These are phyloP conservation scores for Phytopythium montanum DNA, from an alignment of 352 stramenopile species.

Conservation along the genomic window DNA sequence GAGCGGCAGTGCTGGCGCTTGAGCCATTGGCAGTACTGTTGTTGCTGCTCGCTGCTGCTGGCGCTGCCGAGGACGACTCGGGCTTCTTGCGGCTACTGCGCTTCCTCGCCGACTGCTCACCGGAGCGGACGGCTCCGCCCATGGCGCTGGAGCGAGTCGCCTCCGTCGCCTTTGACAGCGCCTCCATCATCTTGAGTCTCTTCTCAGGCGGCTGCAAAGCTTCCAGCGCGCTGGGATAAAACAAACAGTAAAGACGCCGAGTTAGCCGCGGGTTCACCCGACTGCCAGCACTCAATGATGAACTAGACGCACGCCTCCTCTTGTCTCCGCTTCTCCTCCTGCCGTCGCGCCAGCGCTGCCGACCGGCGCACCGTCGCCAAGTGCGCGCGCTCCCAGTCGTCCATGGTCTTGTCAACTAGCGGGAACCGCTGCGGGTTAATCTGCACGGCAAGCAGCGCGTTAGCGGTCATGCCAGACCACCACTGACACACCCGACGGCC, in stretches of 20 bases:
- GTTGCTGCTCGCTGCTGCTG: slow-evolving; percentile 10
- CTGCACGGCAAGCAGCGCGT: slow-evolving; percentile 14
- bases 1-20: slow-evolving; percentile 2
- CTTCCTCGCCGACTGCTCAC: slow-evolving; percentile 14
- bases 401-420: slow-evolving; percentile 35
- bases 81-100: slow-evolving; percentile 32
- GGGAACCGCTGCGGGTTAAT: slow-evolving; percentile 37
- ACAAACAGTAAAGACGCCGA: neutral
- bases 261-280: neutral
- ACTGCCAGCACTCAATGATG: slow-evolving; percentile 1
- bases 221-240: slow-evolving; percentile 16
- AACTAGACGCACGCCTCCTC: slow-evolving; percentile 14
- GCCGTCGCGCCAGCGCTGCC: slow-evolving; percentile 24
- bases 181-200: slow-evolving; percentile 32
- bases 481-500: neutral
- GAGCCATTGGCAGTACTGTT: neutral
- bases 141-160: slow-evolving; percentile 10
- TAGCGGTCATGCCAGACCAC: neutral
- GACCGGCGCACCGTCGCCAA: slow-evolving; percentile 30
- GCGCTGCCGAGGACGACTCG: slow-evolving; percentile 7
- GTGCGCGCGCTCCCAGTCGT: slow-evolving; percentile 35
- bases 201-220: slow-evolving; percentile 32
- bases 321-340: slow-evolving; percentile 31
- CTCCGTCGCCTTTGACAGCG: slow-evolving; percentile 21
- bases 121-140: slow-evolving; percentile 8